phyloP scores from a whole-genome alignment of 176 grass and related monocot species.

The Carex kokanica region DNA sequence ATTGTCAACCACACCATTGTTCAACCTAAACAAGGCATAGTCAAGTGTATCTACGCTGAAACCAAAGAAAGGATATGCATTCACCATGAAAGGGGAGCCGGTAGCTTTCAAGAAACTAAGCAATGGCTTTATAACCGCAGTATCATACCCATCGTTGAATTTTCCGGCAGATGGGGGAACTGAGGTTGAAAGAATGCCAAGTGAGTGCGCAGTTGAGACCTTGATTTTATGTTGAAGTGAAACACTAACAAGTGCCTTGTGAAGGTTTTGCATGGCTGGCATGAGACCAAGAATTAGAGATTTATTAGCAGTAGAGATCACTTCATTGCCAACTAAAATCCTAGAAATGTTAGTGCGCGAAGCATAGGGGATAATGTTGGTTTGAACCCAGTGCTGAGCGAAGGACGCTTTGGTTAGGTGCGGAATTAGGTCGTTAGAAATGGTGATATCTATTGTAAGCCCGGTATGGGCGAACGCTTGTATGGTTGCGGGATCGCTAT shows the following conservation, averaged over 20 bases:
- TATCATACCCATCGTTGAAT: constrained; percentile 48
- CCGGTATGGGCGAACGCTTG: constrained; percentile 55
- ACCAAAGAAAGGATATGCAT: constrained; percentile 79
- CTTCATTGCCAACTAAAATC: constrained; percentile 64
- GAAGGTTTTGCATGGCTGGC: constrained; percentile 73
- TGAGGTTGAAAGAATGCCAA: constrained; percentile 52
- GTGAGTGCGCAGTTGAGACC: constrained; percentile 65
- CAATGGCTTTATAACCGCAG: constrained; percentile 40
- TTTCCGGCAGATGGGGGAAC: constrained; percentile 44
- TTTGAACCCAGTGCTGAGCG: constrained; percentile 41
- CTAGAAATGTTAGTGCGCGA: constrained; percentile 45
- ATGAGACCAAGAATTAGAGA: constrained; percentile 43
- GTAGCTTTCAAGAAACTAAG: constrained; percentile 70
- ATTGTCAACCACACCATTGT: constrained; percentile 44
- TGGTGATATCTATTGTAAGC: constrained; percentile 57
- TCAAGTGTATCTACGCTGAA: constrained; percentile 48
- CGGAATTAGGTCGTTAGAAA: constrained; percentile 46
- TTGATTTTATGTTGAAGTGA: constrained; percentile 34
- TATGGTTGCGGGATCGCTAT: constrained; percentile 42
- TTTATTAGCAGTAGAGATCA: constrained; percentile 52
- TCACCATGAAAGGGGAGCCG: constrained; percentile 73
- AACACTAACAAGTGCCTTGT: constrained; percentile 41
- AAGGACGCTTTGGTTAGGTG: constrained; percentile 31
- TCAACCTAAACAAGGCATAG: constrained; percentile 55
- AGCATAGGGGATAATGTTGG: constrained; percentile 39